A percentile compares a stretch with the other conserved stretches of the same genome.
These are phyloP conservation scores for Aspergillus sp. DNA, from an alignment of 2,329 filamentous ascomycete species.

Conservation along the genomic window DNA sequence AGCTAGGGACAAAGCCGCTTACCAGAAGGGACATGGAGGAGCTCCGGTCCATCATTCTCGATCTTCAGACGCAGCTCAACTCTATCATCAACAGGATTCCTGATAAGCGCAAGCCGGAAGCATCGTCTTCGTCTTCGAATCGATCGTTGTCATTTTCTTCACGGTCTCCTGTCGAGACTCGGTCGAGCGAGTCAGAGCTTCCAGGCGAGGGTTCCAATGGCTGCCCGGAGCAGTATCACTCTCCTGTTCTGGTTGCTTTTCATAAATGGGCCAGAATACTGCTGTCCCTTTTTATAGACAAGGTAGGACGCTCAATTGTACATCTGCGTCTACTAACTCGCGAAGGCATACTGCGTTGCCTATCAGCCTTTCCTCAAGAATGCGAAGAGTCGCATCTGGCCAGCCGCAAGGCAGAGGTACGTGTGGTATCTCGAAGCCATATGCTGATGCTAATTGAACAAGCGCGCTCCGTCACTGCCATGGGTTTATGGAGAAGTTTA, in stretches of 20 bases:
- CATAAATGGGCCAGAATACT: slow-evolving; percentile 40
- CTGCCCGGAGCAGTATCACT: slow-evolving; percentile 36
- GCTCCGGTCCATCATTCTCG: slow-evolving; percentile 31
- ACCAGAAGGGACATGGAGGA: slow-evolving; percentile 37
- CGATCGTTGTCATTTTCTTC: slow-evolving; percentile 18
- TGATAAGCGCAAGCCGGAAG: slow-evolving; percentile 15
- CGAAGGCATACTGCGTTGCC: slow-evolving; percentile 37
- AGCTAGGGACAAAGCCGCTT: slow-evolving; percentile 36
- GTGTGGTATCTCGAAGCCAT: background rate
- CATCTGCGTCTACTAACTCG: slow-evolving; percentile 5
- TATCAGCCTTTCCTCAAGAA: slow-evolving; percentile 43
- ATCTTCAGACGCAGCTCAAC: slow-evolving; percentile 34
- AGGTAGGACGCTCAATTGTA: slow-evolving; percentile 18
- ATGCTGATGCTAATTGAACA: slow-evolving; percentile 3
- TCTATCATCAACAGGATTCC: slow-evolving; percentile 37
- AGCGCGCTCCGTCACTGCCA: slow-evolving; percentile 40
- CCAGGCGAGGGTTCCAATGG: slow-evolving; percentile 27
- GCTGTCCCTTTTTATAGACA: slow-evolving; percentile 37
- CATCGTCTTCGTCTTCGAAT: slow-evolving; percentile 11
- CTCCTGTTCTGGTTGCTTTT: slow-evolving; percentile 33
- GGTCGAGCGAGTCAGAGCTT: slow-evolving; percentile 19
- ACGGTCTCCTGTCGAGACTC: slow-evolving; percentile 18
- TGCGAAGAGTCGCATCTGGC: slow-evolving; percentile 39
- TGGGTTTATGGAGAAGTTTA: slow-evolving; percentile 42
- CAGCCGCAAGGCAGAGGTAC: slow-evolving; percentile 36